A percentile compares a stretch with the other conserved stretches of the same genome.
phyloP scores from a whole-genome alignment of 2,329 filamentous ascomycete genomes.

The Cercospora canescens region DNA sequence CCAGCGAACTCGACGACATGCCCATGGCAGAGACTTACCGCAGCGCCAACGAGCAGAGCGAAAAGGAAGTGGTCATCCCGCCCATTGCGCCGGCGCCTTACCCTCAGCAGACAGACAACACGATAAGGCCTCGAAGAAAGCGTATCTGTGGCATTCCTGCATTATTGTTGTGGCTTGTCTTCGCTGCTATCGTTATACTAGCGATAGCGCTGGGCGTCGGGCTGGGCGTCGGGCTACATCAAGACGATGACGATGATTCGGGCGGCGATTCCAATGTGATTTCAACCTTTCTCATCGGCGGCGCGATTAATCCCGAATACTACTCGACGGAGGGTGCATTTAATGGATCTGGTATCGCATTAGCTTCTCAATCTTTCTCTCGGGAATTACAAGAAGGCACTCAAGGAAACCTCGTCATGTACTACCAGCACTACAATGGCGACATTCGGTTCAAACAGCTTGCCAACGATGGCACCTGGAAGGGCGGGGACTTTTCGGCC shows the following conservation, averaged over 20 bases:
- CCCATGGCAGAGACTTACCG: constrained; percentile 32
- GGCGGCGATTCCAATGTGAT: background rate
- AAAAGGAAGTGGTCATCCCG: constrained; percentile 33
- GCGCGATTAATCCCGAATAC: constrained; percentile 40
- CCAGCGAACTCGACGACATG: constrained; percentile 25
- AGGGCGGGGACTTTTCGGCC: constrained; percentile 40
- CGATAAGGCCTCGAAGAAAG: constrained; percentile 8
- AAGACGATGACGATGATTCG: constrained; percentile 11
- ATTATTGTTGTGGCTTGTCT: constrained; percentile 24
- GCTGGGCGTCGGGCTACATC: constrained; percentile 40
- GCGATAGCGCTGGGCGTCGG: constrained; percentile 39
- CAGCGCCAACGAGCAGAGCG: constrained; percentile 24
- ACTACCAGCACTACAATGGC: constrained; percentile 48
- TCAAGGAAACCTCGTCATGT: constrained; percentile 43
- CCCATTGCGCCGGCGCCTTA: constrained; percentile 17
- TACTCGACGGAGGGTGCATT: constrained; percentile 45
- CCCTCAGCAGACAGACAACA: constrained; percentile 10
- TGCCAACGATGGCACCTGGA: constrained; percentile 38
- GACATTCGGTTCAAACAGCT: constrained; percentile 45
- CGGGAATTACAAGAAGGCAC: constrained; percentile 29
- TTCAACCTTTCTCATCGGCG: constrained; percentile 38
- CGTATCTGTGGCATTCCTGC: constrained; percentile 26
- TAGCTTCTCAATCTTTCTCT: constrained; percentile 46
- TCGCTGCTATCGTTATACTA: constrained; percentile 30
- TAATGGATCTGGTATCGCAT: constrained; percentile 49